These are phyloP conservation scores for Hirsutella thompsonii DNA, from an alignment of 2,329 filamentous ascomycete genomes.

Conservation along the genomic window DNA sequence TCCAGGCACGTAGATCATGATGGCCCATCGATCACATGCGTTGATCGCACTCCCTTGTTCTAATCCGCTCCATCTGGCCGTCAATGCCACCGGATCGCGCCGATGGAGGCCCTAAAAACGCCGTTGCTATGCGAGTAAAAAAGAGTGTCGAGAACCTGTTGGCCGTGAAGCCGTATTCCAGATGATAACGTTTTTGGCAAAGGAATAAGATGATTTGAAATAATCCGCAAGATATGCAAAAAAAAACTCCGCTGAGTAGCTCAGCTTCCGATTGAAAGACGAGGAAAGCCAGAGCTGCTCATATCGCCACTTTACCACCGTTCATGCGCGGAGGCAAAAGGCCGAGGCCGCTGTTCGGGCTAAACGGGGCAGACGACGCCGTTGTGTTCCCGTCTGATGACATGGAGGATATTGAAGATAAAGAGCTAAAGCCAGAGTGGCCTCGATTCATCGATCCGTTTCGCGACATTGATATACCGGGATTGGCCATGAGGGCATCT, in stretches of 20 bases:
- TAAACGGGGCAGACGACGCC: slow-evolving; percentile 15
- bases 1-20: too few species aligned
- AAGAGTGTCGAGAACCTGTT: neutral
- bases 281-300: slow-evolving; percentile 4
- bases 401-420: slow-evolving; percentile 28
- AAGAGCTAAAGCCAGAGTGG: slow-evolving; percentile 23
- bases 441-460: slow-evolving; percentile 31
- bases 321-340: slow-evolving; percentile 22
- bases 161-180: too few species aligned
- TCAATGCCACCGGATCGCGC: neutral
- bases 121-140: slow-evolving; percentile 11
- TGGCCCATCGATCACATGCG: neutral
- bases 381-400: slow-evolving; percentile 25
- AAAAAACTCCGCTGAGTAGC: too few species aligned
- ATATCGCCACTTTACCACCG: slow-evolving; percentile 24
- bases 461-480: slow-evolving; percentile 45
- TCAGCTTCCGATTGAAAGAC: too few species aligned
- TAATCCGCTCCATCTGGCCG: neutral
- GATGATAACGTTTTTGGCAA: too few species aligned
- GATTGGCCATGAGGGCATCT: slow-evolving; percentile 42
- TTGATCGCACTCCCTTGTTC: neutral
- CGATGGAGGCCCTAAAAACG: slow-evolving; percentile 4
- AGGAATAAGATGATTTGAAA: too few species aligned
- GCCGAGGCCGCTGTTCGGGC: slow-evolving; percentile 18
- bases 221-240: slow-evolving; percentile 6